Percentiles rank a stretch among this genome's conserved stretches.
Evolutionary conservation across 148 eudicot species (phyloP).

Genomic region (Mesembryanthemum crystallinum): DNA sequence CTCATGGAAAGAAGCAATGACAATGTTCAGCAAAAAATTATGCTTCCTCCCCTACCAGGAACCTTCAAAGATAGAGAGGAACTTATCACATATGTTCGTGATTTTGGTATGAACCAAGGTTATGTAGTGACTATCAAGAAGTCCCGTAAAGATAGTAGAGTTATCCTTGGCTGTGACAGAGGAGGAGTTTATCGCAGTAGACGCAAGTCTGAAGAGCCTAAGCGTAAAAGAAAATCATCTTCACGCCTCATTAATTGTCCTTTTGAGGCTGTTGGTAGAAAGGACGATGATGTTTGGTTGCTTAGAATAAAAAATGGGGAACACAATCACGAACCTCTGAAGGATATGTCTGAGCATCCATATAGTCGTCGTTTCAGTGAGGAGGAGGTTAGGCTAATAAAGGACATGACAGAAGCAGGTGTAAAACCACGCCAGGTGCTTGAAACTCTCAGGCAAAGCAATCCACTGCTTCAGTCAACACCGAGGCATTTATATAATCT

Average conservation of each 20-base stretch:
- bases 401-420: slow-evolving; percentile 50
- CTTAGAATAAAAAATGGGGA: slow-evolving; percentile 44
- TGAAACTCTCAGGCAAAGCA: slow-evolving; percentile 42
- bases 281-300: slow-evolving; percentile 47
- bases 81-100: slow-evolving; percentile 44
- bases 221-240: slow-evolving; percentile 40
- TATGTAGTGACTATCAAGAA: slow-evolving; percentile 50
- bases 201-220: slow-evolving; percentile 36
- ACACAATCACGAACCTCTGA: slow-evolving; percentile 53
- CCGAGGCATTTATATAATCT: slow-evolving; percentile 47
- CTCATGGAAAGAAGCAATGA: slow-evolving; percentile 14
- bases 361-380: slow-evolving; percentile 54
- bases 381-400: slow-evolving; percentile 46
- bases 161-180: slow-evolving; percentile 52
- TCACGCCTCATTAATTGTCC: slow-evolving; percentile 55
- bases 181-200: slow-evolving; percentile 51
- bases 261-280: slow-evolving; percentile 48
- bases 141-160: slow-evolving; percentile 42
- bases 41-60: slow-evolving; percentile 45
- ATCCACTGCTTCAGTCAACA: slow-evolving; percentile 48
- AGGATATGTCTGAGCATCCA: slow-evolving; percentile 57
- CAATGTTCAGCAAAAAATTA: slow-evolving; percentile 19
- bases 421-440: slow-evolving; percentile 46
- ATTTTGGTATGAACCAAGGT: slow-evolving; percentile 53
- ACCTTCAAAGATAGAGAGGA: slow-evolving; percentile 51